Evolutionary conservation across 1,139 yeast genomes (phyloP), one percentile per base, ranked within the genome.

Genomic region (Diutina ranongensis): DNA sequence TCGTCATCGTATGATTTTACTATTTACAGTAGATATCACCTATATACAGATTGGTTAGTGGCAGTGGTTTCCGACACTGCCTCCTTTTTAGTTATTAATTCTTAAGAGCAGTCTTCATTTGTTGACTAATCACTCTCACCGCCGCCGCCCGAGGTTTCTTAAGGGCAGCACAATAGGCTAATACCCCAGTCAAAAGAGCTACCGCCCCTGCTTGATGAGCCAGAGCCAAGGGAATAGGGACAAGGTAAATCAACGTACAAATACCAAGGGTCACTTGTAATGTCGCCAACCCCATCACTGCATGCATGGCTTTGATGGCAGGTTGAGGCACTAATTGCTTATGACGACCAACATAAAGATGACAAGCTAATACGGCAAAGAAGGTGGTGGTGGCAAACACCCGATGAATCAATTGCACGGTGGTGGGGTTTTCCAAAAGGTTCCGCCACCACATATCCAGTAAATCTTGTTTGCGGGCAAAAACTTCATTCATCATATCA

Each of bases 151-250:
- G 75, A 34, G 97, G 95, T 54, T 72, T 74, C 54, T 83, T 78
- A 54, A 92, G 68, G 50, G 78, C 74, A 31, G 87, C 77, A 19
- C 83, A 76, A 51, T 85, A 74, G 2, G 87, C 71, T 51, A 92
- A 68, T 22, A 87, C 75, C 13, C 84, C 72, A 0, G 98, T 92
- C 55, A 94, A 70, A 47, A 94, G 71, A 0, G 94, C 95, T 57
- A 94, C 68, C 0, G 97, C 95, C 52, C 98, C 97, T 13, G 97
- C 97, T 67, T 94, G 99, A 61, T 94, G 99, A 7, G 89, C 77
- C 8, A 97, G 94, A 1, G 96, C 99, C 45, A 92, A 65, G 16
- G 95, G 85, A 36, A 86, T 80, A 34, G 99, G 99, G 16, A 92
- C 98, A 51, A 88, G 72, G 61, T 87, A 89, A 38, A 89, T 63